Percentiles rank a stretch among this genome's conserved stretches.
Conservation (phyloP, 1,284 basidiomycete species). For the Cryptococcus sp. region DNA sequence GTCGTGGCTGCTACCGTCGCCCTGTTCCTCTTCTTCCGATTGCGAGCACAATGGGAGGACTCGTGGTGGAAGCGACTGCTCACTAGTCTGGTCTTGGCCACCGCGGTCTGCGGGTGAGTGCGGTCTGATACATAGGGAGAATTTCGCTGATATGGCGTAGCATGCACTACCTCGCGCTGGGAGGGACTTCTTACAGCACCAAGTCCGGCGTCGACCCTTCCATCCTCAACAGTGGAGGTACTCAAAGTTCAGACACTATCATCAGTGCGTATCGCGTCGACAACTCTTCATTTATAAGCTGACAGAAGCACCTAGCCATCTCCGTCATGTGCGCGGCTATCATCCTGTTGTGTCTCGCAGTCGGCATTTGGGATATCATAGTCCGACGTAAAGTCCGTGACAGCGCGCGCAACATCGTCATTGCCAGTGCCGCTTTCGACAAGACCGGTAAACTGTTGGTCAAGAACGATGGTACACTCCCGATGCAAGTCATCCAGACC, state of each 20-base stretch:
- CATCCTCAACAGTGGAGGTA: no score
- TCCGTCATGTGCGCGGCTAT: conserved; percentile 58
- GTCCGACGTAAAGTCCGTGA: conserved; percentile 50
- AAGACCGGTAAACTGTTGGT: conserved; percentile 57
- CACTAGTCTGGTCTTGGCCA: conserved; percentile 53
- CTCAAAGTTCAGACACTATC: conserved; percentile 19
- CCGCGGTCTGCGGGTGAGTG: conserved; percentile 54
- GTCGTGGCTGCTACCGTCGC: conserved; percentile 56
- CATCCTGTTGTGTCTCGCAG: conserved; percentile 52
- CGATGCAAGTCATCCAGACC: conserved; percentile 58
- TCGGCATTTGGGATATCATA: conserved; percentile 53
- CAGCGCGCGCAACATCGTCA: conserved; percentile 56
- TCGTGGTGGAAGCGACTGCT: conserved; percentile 57
- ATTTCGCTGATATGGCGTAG: conserved; percentile 13
- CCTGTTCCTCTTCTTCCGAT: conserved; percentile 57
- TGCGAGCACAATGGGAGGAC: conserved; percentile 57
- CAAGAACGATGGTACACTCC: conserved; percentile 57
- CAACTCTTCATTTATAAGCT: background rate
- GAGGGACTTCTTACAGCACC: conserved; percentile 55
- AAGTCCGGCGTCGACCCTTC: conserved; percentile 28
- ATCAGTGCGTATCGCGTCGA: conserved; percentile 40
- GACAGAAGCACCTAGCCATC: conserved; percentile 39
- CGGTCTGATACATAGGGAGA: background rate
- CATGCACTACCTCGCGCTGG: conserved; percentile 59
- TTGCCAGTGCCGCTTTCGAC: conserved; percentile 58